Evolutionary conservation across 2,329 filamentous ascomycete genomes (phyloP).

Genomic region (Blastomyces percursus): DNA sequence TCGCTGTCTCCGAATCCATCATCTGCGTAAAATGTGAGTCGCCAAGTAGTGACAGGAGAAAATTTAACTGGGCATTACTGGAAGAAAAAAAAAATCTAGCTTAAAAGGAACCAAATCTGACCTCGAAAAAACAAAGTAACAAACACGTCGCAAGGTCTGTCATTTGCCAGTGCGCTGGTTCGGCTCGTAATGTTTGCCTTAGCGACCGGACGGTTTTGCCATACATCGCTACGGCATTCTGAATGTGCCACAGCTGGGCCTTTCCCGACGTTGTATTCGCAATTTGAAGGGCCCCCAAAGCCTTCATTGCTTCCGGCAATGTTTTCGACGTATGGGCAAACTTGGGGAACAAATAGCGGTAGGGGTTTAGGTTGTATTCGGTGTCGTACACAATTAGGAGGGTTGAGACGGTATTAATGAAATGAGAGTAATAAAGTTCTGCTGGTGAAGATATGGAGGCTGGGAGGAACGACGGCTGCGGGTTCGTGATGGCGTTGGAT

Average conservation of each 20-base stretch:
- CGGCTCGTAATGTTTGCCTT: slow-evolving; percentile 12
- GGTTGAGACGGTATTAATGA: slow-evolving; percentile 26
- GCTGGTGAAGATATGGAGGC: slow-evolving; percentile 13
- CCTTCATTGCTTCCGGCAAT: slow-evolving; percentile 31
- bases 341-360: slow-evolving; percentile 25
- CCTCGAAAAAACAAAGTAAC: slow-evolving; percentile 27
- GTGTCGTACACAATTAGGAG: slow-evolving; percentile 29
- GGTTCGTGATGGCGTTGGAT: background rate
- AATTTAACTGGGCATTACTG: background rate
- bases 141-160: slow-evolving; percentile 28
- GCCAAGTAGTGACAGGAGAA: background rate
- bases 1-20: slow-evolving; percentile 30
- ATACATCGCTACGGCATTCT: slow-evolving; percentile 31
- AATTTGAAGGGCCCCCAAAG: slow-evolving; percentile 32
- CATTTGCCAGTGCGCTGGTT: slow-evolving; percentile 15
- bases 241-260: slow-evolving; percentile 26
- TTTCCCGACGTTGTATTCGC: slow-evolving; percentile 27
- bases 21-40: slow-evolving; percentile 18
- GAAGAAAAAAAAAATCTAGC: background rate
- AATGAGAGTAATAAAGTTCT: slow-evolving; percentile 28
- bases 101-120: slow-evolving; percentile 12
- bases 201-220: slow-evolving; percentile 28
- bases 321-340: slow-evolving; percentile 25
- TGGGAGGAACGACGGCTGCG: background rate
- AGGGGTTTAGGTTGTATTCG: slow-evolving; percentile 28